Conservation (phyloP, 441 rosid species). For the Flueggea neowawraea region DNA sequence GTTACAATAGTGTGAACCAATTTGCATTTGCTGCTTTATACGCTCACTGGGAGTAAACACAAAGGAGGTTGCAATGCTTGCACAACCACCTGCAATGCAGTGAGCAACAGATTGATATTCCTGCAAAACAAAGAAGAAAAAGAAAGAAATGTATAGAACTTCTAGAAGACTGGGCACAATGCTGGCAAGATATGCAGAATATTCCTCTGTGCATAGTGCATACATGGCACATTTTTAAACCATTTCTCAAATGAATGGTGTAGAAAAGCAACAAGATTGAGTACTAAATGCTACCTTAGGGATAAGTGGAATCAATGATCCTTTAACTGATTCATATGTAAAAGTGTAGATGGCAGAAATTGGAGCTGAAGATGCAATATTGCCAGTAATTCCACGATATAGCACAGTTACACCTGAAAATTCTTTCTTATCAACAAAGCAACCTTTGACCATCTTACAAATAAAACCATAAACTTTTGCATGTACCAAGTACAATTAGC, state of each 20-base stretch:
- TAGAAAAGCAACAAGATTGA: not conserved
- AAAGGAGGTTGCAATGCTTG: conserved; percentile 90
- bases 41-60: conserved; percentile 90
- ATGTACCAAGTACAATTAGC: conserved; percentile 1
- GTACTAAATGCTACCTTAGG: conserved; percentile 49
- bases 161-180: not conserved
- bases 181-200: conserved; percentile 1
- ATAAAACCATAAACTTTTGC: not conserved
- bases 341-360: conserved; percentile 84
- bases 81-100: conserved; percentile 92
- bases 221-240: too few relatives aligned
- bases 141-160: not conserved
- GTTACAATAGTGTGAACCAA: conserved; percentile 73
- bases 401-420: conserved; percentile 71
- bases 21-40: conserved; percentile 98
- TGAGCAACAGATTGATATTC: conserved; percentile 75
- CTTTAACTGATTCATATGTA: conserved; percentile 86
- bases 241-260: too few relatives aligned
- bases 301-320: conserved; percentile 73
- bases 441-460: not conserved
- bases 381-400: conserved; percentile 74
- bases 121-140: conserved; percentile 29
- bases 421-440: conserved; percentile 9
- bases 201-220: too few relatives aligned
- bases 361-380: conserved; percentile 87